These are phyloP conservation scores for Limtongozyma cylindracea DNA, from an alignment of 805 yeast species.

Conservation along the genomic window DNA sequence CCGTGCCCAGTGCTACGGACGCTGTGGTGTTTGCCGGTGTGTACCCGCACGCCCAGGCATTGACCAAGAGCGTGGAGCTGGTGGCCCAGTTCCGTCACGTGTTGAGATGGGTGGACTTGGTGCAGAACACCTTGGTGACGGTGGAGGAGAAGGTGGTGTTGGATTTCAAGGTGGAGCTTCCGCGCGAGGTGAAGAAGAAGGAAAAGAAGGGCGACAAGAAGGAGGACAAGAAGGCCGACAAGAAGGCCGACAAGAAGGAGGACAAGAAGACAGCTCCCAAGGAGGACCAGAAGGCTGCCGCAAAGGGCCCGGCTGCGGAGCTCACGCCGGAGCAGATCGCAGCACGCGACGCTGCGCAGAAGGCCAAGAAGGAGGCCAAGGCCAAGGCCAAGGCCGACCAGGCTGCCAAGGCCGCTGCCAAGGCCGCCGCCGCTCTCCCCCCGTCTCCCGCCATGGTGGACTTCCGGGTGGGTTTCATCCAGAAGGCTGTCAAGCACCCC, in stretches of 20 bases:
- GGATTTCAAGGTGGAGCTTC: conserved; percentile 34
- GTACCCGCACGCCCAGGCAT: conserved; percentile 28
- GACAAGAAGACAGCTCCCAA: conserved; percentile 1
- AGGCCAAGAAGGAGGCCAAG: conserved; percentile 36
- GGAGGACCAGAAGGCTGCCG: conserved; percentile 3
- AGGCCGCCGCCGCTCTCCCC: conserved; percentile 31
- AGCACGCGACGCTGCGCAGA: conserved; percentile 27
- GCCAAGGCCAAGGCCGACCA: conserved; percentile 31
- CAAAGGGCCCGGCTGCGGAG: conserved; percentile 1
- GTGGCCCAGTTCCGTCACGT: conserved; percentile 55
- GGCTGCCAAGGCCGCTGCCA: conserved; percentile 18
- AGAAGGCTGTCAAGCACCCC: conserved; percentile 92
- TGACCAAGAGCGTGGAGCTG: conserved; percentile 22
- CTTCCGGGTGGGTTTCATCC: conserved; percentile 87
- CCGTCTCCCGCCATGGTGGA: conserved; percentile 73
- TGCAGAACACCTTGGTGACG: conserved; percentile 42
- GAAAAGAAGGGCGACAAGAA: conserved; percentile 12
- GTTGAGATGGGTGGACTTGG: conserved; percentile 76
- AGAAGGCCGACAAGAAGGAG: conserved; percentile 1
- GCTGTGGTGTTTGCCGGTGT: conserved; percentile 40
- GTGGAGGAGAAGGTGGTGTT: conserved; percentile 28
- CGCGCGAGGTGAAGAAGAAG: conserved; percentile 54
- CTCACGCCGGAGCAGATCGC: conserved; percentile 16
- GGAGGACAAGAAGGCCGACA: conserved; percentile 6
- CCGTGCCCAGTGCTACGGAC: conserved; percentile 46